phyloP scores from a whole-genome alignment of 768 basidiomycete genomes.

The Sporobolomyces phaffii region DNA sequence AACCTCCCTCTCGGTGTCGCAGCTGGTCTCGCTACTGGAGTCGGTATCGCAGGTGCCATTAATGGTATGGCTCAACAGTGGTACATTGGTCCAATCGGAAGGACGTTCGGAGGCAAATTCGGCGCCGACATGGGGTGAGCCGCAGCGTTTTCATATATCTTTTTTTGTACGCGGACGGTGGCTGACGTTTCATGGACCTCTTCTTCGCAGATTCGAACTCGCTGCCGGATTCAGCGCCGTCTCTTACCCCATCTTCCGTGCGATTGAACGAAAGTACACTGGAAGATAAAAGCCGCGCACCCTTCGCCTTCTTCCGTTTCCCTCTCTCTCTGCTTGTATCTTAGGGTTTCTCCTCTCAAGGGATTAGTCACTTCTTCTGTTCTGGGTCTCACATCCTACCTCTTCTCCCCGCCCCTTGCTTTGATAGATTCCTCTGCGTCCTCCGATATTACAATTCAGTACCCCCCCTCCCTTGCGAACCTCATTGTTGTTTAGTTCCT shows the following conservation, averaged over 20 bases:
- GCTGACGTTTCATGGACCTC: no score
- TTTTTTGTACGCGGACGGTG: neutral
- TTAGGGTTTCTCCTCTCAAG: neutral
- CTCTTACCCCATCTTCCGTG: constrained; percentile 33
- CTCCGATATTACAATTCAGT: neutral
- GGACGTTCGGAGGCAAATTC: constrained; percentile 29
- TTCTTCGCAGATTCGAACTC: constrained; percentile 24
- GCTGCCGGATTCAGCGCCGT: constrained; percentile 26
- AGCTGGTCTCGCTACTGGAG: constrained; percentile 45
- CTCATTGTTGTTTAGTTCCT: neutral
- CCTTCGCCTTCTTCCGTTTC: neutral
- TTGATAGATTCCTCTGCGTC: neutral
- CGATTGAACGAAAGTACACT: constrained; percentile 25
- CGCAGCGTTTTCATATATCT: neutral
- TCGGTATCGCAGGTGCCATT: constrained; percentile 50
- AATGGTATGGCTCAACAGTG: constrained; percentile 48
- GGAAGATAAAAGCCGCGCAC: constrained; percentile 19
- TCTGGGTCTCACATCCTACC: no score
- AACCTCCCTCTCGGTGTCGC: constrained; percentile 49
- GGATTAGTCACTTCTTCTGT: neutral
- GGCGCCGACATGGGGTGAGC: constrained; percentile 16
- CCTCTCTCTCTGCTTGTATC: neutral
- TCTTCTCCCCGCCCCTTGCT: neutral
- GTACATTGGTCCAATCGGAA: constrained; percentile 40
- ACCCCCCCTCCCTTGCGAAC: neutral